These are phyloP conservation scores for Setaria viridis DNA, from an alignment of 202 grass and related monocot species.

Conservation along the genomic window DNA sequence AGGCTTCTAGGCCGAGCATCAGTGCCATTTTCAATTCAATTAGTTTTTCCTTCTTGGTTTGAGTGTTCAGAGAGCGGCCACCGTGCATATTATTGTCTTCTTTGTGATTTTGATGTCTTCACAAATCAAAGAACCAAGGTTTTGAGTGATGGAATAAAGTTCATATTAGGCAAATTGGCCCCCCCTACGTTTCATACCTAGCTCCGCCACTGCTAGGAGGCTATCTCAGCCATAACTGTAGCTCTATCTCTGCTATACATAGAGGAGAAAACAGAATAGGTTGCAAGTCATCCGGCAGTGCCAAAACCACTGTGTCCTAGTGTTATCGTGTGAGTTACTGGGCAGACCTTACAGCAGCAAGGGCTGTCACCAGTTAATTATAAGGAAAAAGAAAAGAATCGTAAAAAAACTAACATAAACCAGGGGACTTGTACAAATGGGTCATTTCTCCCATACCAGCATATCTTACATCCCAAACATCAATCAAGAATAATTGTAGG, in stretches of 20 bases:
- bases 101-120: too few species aligned
- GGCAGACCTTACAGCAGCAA: background rate
- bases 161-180: too few species aligned
- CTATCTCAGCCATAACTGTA: background rate
- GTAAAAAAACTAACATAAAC: constrained; percentile 8
- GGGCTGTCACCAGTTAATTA: background rate
- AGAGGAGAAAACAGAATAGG: background rate
- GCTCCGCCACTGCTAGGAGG: too few species aligned
- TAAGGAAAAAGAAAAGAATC: background rate
- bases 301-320: background rate
- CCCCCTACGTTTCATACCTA: too few species aligned
- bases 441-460: constrained; percentile 1
- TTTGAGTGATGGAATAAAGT: too few species aligned
- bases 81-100: too few species aligned
- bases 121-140: too few species aligned
- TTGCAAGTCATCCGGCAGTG: background rate
- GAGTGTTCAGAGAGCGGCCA: too few species aligned
- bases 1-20: too few species aligned
- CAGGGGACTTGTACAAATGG: background rate
- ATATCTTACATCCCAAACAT: constrained; percentile 23
- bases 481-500: background rate
- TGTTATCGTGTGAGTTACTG: background rate
- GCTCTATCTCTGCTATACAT: background rate
- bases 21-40: too few species aligned
- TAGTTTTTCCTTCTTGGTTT: too few species aligned